Percentiles rank a stretch among this genome's conserved stretches.
These are phyloP conservation scores for Phytophthora kernoviae DNA, from an alignment of 352 stramenopile genomes.

Conservation along the genomic window DNA sequence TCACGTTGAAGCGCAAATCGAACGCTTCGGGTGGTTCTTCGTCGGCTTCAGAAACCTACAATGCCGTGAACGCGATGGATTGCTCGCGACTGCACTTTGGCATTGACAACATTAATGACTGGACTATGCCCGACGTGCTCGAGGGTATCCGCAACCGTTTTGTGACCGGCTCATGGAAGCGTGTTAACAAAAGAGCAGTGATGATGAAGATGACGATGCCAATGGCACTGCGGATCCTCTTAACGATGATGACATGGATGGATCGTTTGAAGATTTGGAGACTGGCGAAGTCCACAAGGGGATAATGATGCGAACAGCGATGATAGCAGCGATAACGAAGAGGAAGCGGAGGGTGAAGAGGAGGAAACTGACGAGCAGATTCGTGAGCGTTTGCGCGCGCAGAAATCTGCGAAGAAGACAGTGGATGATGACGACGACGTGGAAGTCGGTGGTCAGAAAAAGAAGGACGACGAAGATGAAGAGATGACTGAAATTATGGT, in stretches of 20 bases:
- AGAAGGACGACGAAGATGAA: slow-evolving; percentile 77
- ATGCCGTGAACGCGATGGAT: slow-evolving; percentile 76
- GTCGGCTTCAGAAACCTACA: slow-evolving; percentile 54
- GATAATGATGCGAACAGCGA: slow-evolving; percentile 29
- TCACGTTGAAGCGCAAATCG: slow-evolving; percentile 73
- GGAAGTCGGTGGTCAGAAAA: slow-evolving; percentile 33
- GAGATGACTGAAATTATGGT: slow-evolving; percentile 88
- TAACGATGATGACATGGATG: slow-evolving; percentile 92
- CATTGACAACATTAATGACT: slow-evolving; percentile 74
- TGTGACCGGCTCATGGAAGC: slow-evolving; percentile 96
- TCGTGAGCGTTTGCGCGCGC: slow-evolving; percentile 82
- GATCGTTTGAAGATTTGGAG: slow-evolving; percentile 98
- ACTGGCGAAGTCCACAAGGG: slow-evolving; percentile 84
- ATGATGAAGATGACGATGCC: slow-evolving; percentile 50
- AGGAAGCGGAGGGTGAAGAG: slow-evolving; percentile 35
- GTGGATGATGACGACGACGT: slow-evolving; percentile 67
- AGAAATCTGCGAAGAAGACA: slow-evolving; percentile 93
- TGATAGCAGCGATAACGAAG: slow-evolving; percentile 32
- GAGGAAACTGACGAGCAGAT: slow-evolving; percentile 86
- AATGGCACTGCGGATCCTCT: slow-evolving; percentile 49
- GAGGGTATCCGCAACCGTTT: slow-evolving; percentile 93
- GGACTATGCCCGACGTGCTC: slow-evolving; percentile 72
- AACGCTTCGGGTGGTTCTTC: slow-evolving; percentile 32
- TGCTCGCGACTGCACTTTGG: slow-evolving; percentile 82
- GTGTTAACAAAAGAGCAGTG: slow-evolving; percentile 44